Base-by-base conservation (phyloP, 192 early-diverging fungal species). In the Powellomyces hirtus region DNA sequence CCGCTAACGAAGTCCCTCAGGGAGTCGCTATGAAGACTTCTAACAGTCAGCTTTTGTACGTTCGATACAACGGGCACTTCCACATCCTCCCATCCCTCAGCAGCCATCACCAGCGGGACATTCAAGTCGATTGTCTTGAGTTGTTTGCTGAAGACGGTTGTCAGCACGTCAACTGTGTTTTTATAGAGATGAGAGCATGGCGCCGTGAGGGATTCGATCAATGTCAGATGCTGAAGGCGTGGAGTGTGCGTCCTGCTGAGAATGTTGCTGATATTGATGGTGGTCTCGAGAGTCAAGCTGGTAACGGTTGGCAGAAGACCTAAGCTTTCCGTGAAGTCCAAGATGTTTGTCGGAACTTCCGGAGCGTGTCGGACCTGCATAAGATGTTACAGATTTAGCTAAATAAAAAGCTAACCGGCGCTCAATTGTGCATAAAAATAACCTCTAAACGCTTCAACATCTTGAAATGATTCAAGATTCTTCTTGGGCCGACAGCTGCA, bases 81-180 rank as follows among this genome's bases (percentile, higher is more conserved):
- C 33, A 36, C 16, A 20, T 60, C 59, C 36, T 33, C 59, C 59
- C 59, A 60, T 4, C 59, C 59, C 29, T 60, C 59, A 2, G 59
- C 59, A 35, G 59, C 59, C 59, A 60, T 60, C 3, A 40, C 36
- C 33, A 60, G 37, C 36, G 59, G 59, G 20, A 60, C 22, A 20
- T 60, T 60, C 20, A 60, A 7, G 38, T 60, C 59, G 35, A 60
- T 6, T 11, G 1, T 1, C 13, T 2, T n/a, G 4, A 60, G 38
- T 8, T 37, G 36, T 7, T 40, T 36, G 4, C 35, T 14, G 35
- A 60, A 60, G 20, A 60, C 37, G 59, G 37, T 27, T 14, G 36
- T 14, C 59, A 60, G 59, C 4, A 60, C 38, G 59, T 29, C 29
- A 6, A 20, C 37, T 18, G 31, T 14, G 59, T 36, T 38, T 10